A percentile compares a stretch with the other conserved stretches of the same genome.
These are phyloP conservation scores for Solanum hybrid DNA, from an alignment of 305 asterid genomes.

Conservation along the genomic window DNA sequence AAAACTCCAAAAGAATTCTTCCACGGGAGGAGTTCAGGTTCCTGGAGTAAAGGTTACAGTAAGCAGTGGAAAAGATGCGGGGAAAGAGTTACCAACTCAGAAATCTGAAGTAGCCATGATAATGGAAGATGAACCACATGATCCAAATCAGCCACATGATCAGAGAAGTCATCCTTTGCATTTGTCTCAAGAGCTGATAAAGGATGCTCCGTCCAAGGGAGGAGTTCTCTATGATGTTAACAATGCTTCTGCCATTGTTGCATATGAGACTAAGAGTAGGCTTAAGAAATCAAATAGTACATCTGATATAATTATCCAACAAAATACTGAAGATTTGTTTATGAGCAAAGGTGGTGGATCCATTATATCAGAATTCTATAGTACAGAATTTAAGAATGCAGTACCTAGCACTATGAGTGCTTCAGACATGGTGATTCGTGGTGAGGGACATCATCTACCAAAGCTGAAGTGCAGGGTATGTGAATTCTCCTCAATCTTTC, in stretches of 20 bases:
- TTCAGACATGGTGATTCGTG: constrained; percentile 50
- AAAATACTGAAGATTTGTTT: constrained; percentile 35
- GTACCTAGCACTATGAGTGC: constrained; percentile 36
- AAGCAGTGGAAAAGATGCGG: constrained; percentile 23
- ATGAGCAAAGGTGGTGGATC: constrained; percentile 36
- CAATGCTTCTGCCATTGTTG: constrained; percentile 24
- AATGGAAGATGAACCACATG: constrained; percentile 43
- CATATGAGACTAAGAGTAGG: constrained; percentile 44
- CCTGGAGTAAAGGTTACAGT: constrained; percentile 24
- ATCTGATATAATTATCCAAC: constrained; percentile 54
- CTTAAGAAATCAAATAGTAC: constrained; percentile 90
- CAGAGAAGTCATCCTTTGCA: constrained; percentile 9
- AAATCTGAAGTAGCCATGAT: constrained; percentile 25
- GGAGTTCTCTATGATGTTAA: constrained; percentile 26
- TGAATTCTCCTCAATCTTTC: constrained; percentile 13
- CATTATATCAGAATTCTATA: constrained; percentile 69
- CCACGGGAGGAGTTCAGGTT: constrained; percentile 25
- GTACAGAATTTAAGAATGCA: constrained; percentile 40
- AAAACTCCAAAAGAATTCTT: constrained; percentile 45
- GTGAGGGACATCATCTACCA: constrained; percentile 46
- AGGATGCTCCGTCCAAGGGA: constrained; percentile 21
- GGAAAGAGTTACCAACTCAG: constrained; percentile 22
- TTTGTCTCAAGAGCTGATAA: constrained; percentile 27
- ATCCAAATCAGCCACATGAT: constrained; percentile 40
- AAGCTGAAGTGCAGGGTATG: constrained; percentile 91